Evolutionary conservation across 768 basidiomycete species (phyloP), one percentile per base, ranked within the genome.

Genomic region (Suillus alpinus): DNA sequence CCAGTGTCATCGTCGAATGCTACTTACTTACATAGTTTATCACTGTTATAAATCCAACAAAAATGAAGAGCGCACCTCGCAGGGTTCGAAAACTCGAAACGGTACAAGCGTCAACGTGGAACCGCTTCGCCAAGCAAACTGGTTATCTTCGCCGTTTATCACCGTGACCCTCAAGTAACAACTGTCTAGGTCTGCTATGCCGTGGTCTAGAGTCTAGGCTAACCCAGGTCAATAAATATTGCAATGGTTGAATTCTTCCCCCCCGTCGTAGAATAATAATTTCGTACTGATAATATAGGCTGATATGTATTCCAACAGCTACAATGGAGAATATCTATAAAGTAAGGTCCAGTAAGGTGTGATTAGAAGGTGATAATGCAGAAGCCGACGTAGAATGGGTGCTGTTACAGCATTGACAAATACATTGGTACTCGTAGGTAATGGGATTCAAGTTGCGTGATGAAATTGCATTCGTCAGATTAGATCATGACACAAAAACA

Each of bases 1-100:
- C 59, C 3, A 64, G 59, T 51, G 59, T 61, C 71, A 72, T 75
- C 51, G 63, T 53, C 20, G 52, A 59, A 56, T 29, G 62, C 52
- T 39, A 37, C 20, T 37, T 34, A 9, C n/a, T 37, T 26, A 29
- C 7, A 23, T 53, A 37, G 20, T 37, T 53, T 34, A 53, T 26
- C 23, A 55, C 16, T 55, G 16, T 20, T 12, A 26, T 4, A 53
- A 23, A 14, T 16, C 23, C 37, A 26, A 55, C 26, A 55, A 26
- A 53, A 40, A 55, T 29, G 37, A 26, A 16, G 16, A 39, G 16
- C 23, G 29, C 29, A 50, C 49, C 49, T 31, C n/a, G 49, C 31
- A 32, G 29, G 49, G 49, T 9, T 31, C 29, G 49, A 29, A 49
- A 20, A 26, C 23, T 26, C 23, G 7, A 47, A 26, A 8, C 47